Conservation (phyloP, 1,284 basidiomycete species). For the Leccinum griseonigrum region DNA sequence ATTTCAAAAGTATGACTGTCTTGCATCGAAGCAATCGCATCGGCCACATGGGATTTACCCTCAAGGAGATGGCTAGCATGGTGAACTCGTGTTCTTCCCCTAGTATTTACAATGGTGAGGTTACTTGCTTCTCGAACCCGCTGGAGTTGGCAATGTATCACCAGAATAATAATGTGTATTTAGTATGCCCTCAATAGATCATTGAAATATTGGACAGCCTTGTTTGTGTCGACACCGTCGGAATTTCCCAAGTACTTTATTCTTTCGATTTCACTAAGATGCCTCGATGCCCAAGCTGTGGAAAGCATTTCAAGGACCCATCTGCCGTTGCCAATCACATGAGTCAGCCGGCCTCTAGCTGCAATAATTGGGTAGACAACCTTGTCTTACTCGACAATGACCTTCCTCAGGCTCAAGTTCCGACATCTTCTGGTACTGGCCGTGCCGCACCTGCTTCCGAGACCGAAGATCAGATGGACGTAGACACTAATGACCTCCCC, state of each 20-base stretch:
- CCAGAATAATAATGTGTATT: background rate
- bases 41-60: background rate
- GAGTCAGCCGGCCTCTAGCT: background rate
- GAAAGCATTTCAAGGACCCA: background rate
- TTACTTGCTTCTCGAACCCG: background rate
- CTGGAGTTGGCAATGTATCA: background rate
- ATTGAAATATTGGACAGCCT: background rate
- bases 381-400: background rate
- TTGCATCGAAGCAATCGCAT: background rate
- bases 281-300: background rate
- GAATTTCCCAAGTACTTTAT: background rate
- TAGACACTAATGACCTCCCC: background rate
- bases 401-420: background rate
- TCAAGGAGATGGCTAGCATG: background rate
- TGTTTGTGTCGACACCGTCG: background rate
- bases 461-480: background rate
- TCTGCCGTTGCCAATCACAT: background rate
- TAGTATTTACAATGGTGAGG: background rate
- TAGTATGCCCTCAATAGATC: background rate
- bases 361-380: background rate
- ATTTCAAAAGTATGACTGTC: background rate
- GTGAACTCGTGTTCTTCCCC: background rate
- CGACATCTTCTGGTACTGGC: background rate
- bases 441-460: background rate
- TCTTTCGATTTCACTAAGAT: background rate